phyloP scores from a whole-genome alignment of 2,329 filamentous ascomycete genomes.

The Seiridium cupressi region DNA sequence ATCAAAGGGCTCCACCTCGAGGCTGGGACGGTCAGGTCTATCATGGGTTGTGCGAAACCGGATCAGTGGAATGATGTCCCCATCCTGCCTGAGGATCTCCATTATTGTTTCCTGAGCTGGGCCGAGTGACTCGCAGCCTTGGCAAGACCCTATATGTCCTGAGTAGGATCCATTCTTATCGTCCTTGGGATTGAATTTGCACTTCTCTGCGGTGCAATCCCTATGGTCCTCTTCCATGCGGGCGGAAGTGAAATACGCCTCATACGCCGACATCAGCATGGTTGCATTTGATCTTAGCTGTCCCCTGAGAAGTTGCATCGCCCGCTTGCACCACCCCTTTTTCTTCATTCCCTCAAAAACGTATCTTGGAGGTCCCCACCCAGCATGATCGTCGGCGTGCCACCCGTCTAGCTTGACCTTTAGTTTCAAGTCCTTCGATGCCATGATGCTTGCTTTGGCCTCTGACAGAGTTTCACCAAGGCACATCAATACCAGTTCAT shows the following conservation, averaged over 20 bases:
- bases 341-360: not conserved
- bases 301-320: not conserved
- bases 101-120: not conserved
- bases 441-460: constrained; percentile 1
- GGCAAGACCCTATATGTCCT: not conserved
- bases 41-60: not conserved
- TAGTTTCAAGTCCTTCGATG: not conserved
- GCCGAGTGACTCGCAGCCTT: not conserved
- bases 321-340: not conserved
- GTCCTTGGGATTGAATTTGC: not conserved
- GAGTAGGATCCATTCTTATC: not conserved
- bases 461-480: constrained; percentile 1
- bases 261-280: constrained; percentile 1
- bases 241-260: not conserved
- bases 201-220: not conserved
- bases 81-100: not conserved
- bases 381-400: constrained; percentile 1
- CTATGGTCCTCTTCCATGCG: not conserved
- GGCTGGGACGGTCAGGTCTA: not conserved
- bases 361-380: constrained; percentile 3
- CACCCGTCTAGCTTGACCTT: not conserved
- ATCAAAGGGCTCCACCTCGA: not conserved
- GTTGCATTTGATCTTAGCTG: constrained; percentile 5
- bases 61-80: not conserved
- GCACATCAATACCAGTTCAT: constrained; percentile 1